Evolutionary conservation across 345 rosid species (phyloP), one percentile per base, ranked within the genome.

Genomic region (Dimocarpus longan): DNA sequence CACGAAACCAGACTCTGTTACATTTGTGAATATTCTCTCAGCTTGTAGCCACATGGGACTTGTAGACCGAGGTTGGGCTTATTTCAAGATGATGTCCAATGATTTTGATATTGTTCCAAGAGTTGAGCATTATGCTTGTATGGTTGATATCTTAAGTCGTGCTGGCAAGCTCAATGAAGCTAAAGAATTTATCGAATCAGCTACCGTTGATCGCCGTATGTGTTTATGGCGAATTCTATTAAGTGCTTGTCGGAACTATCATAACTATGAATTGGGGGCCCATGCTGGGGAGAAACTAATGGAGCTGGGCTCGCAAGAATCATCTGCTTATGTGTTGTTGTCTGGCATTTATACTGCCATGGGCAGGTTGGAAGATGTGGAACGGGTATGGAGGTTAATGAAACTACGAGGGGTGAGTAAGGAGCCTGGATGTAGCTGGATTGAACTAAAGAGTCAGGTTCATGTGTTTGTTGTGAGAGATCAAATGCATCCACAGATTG

Each of bases 351-450:
- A 91, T 72, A 81, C 79, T 32, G 88, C 87, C 73, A 74, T 92
- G 81, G 91, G 94, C n/a, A 76, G 74, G 86, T 21, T 39, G 16
- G 86, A 81, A 63, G 91, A 89, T 16, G 92, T 87, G 76, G 94
- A 86, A 72, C 82, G 92, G 63, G 91, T 91, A 48, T 63, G 87
- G 86, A 82, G 82, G 79, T 70, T 80, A 80, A 92, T 92, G 97
- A 90, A 66, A 79, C 70, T 69, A 26, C 82, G 84, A 78, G 89
- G 91, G 21, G 91, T 89, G 57, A 87, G 52, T 50, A 89, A 92
- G 87, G 93, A 92, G 75, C 88, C 93, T n/a, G 97, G 94, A 7
- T 90, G 93, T 78, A 90, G 94, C 82, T 91, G 97, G 94, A 89
- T 92, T 80, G 87, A 83, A 71, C 78, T 92, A 43, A 83, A 86